Percentiles rank a stretch among this genome's conserved stretches.
These are phyloP conservation scores for Solanum aculeatissimum DNA, from an alignment of 305 asterid genomes.

Conservation along the genomic window DNA sequence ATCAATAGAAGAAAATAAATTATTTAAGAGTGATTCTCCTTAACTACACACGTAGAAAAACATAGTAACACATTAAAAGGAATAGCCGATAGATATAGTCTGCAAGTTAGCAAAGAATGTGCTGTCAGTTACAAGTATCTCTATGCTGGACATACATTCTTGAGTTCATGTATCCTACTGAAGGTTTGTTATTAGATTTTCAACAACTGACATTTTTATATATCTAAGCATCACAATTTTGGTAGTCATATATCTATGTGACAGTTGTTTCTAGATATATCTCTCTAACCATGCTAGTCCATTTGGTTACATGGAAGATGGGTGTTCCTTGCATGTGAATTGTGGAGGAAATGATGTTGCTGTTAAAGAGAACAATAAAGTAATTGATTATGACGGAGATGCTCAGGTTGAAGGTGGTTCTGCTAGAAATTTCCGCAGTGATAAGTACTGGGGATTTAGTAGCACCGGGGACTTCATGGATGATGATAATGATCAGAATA, in stretches of 20 bases:
- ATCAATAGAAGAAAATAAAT: neutral
- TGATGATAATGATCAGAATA: neutral
- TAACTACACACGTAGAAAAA: neutral
- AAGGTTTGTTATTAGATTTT: neutral
- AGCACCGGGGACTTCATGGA: slow-evolving; percentile 16
- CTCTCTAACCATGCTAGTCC: neutral
- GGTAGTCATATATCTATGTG: neutral
- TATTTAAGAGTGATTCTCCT: neutral
- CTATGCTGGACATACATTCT: neutral
- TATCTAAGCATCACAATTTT: neutral
- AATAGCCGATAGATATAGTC: neutral
- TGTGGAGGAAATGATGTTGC: slow-evolving; percentile 65
- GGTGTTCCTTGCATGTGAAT: slow-evolving; percentile 74
- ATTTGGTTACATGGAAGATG: slow-evolving; percentile 33
- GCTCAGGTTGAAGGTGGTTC: slow-evolving; percentile 7
- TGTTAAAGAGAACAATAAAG: slow-evolving; percentile 27
- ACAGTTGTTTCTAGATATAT: neutral
- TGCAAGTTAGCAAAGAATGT: neutral
- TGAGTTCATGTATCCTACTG: neutral
- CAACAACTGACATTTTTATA: neutral
- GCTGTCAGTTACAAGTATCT: neutral
- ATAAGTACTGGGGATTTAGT: slow-evolving; percentile 10
- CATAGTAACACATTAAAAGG: neutral
- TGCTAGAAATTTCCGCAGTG: neutral
- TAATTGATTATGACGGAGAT: slow-evolving; percentile 15